These are phyloP conservation scores for Tothia fuscella DNA, from an alignment of 2,329 filamentous ascomycete species.

Conservation along the genomic window DNA sequence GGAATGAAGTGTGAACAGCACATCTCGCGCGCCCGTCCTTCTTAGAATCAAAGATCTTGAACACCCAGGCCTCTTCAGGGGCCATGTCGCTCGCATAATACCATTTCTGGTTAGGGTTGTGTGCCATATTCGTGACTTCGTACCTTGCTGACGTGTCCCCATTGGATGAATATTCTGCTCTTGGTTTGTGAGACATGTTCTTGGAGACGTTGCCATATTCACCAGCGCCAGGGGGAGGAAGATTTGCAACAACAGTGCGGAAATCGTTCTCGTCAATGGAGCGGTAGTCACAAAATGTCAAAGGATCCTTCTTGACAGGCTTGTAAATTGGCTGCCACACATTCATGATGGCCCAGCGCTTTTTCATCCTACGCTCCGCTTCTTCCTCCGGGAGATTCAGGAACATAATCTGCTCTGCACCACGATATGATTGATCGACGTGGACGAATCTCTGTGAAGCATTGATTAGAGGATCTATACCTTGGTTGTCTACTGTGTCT, in stretches of 20 bases:
- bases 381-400: constrained; percentile 5
- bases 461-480: not conserved
- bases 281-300: constrained; percentile 14
- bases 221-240: constrained; percentile 12
- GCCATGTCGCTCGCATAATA: constrained; percentile 2
- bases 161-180: constrained; percentile 12
- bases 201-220: constrained; percentile 12
- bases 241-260: constrained; percentile 8
- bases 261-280: constrained; percentile 5
- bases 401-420: not conserved
- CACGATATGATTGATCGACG: constrained; percentile 8
- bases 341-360: constrained; percentile 5
- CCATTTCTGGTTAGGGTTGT: constrained; percentile 3
- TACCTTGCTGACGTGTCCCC: constrained; percentile 11
- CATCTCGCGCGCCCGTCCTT: constrained; percentile 1
- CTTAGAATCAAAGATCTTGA: constrained; percentile 4
- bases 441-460: constrained; percentile 3
- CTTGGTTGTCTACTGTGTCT: no score
- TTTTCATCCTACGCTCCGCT: constrained; percentile 2
- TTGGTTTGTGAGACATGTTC: constrained; percentile 11
- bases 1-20: not conserved
- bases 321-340: constrained; percentile 18
- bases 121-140: constrained; percentile 13
- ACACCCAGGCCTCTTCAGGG: not conserved
- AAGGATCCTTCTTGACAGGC: constrained; percentile 13